These are phyloP conservation scores for Trichoderma atroviride DNA, from an alignment of 2,329 filamentous ascomycete genomes.

Conservation along the genomic window DNA sequence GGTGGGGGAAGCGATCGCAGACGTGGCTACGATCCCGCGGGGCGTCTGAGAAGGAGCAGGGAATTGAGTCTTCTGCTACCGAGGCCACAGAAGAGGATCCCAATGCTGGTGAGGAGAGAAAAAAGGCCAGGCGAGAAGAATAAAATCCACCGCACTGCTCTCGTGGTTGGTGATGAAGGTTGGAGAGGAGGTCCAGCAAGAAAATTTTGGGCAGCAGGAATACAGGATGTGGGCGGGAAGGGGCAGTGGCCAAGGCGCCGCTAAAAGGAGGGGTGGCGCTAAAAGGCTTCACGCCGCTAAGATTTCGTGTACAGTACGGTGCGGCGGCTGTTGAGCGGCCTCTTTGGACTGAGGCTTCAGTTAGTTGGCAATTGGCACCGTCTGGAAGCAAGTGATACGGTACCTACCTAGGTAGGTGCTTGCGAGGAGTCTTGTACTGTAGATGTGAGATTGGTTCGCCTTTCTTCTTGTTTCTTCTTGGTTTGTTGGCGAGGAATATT, in stretches of 20 bases:
- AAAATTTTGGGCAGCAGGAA: constrained; percentile 45
- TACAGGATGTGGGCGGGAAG: constrained; percentile 39
- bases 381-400: too few relatives aligned
- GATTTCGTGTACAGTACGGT: not conserved
- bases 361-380: not conserved
- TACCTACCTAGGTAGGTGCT: too few relatives aligned
- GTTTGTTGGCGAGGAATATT: not conserved
- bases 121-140: constrained; percentile 39
- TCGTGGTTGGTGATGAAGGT: constrained; percentile 42
- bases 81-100: constrained; percentile 39
- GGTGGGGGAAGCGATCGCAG: constrained; percentile 28
- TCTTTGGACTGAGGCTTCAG: not conserved
- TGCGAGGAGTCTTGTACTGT: too few relatives aligned
- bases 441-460: too few relatives aligned
- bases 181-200: constrained; percentile 40
- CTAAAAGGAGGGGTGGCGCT: constrained; percentile 13
- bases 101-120: constrained; percentile 39
- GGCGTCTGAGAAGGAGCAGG: constrained; percentile 34
- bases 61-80: constrained; percentile 37
- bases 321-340: not conserved
- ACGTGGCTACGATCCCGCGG: constrained; percentile 40
- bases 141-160: constrained; percentile 42
- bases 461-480: not conserved
- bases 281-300: constrained; percentile 7
- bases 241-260: constrained; percentile 34